Evolutionary conservation across 2,329 filamentous ascomycete species (phyloP), one percentile per base, ranked within the genome.

Genomic region (Arthrobotrys conoides): DNA sequence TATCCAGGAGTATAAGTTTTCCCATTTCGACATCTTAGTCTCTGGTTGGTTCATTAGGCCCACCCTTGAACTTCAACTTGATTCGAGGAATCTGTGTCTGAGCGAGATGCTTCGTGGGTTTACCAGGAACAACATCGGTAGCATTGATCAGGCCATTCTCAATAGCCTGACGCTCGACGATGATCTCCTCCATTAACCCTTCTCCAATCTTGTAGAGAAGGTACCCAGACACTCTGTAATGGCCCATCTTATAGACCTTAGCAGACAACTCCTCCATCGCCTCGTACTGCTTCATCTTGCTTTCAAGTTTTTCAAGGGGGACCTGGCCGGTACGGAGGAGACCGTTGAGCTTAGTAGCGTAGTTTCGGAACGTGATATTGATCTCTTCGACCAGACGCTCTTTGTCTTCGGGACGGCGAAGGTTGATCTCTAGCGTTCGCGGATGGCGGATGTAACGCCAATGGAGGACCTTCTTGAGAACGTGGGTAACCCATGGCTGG

Each of bases 151-250:
- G 5, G 3, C 36, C 20, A 41, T 5, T 5, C 4, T 22, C 14
- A 8, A 18, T 36, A 18, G 41, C 48, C 3, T 14, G 36, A 30
- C 36, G 64, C n/a, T 77, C 48, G 6, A 67, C 44, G 9, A 64
- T 68, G 6, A 76, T 41, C 18, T 76, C 61, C 18, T 53, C 41
- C 49, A 77, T 71, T 8, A 77, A 9, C 1, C 67, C 67, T 18
- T 77, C 73, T 3, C 48, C 49, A 30, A 68, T 5, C 14, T 77
- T 71, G 27, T 77, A 77, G 2, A 77, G 67, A 12, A 77, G n/a
- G 33, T 71, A 77, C 1, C 73, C 73, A 9, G 73, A 77, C 3
- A 67, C 30, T 18, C 36, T 38, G 36, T 71, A 64, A 18, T 41
- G 68, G 0, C 67, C 67, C 0, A 71, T 67, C 33, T 63, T 68